These are phyloP conservation scores for Hanseniaspora sp. DNA, from an alignment of 1,139 yeast genomes.

Conservation along the genomic window DNA sequence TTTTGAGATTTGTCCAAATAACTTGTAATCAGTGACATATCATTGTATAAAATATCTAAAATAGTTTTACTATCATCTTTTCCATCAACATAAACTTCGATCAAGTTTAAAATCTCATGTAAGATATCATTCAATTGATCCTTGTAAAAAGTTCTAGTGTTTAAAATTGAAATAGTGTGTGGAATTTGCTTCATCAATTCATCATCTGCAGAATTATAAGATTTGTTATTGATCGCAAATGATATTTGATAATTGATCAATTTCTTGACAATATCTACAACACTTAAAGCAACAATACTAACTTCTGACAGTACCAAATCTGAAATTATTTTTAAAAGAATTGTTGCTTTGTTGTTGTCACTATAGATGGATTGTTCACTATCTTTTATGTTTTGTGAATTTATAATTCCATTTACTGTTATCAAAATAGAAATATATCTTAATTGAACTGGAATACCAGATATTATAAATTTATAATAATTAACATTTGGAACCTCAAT, in stretches of 20 bases:
- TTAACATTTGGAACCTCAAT: conserved; percentile 29
- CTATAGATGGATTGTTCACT: conserved; percentile 15
- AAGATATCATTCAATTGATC: conserved; percentile 30
- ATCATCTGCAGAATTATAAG: conserved; percentile 23
- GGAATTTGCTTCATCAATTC: conserved; percentile 23
- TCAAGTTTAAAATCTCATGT: conserved; percentile 23
- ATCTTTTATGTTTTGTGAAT: conserved; percentile 14
- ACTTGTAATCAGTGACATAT: not conserved
- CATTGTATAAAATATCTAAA: not conserved
- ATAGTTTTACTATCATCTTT: not conserved
- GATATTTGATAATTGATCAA: conserved; percentile 46
- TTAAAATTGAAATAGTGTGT: conserved; percentile 26
- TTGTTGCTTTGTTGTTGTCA: conserved; percentile 33
- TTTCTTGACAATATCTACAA: conserved; percentile 65
- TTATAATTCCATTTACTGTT: conserved; percentile 30
- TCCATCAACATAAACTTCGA: conserved; percentile 14
- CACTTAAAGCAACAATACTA: conserved; percentile 78
- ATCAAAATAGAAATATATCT: conserved; percentile 55
- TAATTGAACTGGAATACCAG: conserved; percentile 81
- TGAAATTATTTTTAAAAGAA: conserved; percentile 45
- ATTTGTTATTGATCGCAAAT: conserved; percentile 25
- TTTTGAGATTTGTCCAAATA: not conserved
- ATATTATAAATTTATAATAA: conserved; percentile 54
- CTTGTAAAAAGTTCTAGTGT: conserved; percentile 27
- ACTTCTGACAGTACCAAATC: conserved; percentile 67